Evolutionary conservation across 2,329 filamentous ascomycete species (phyloP), one percentile per base, ranked within the genome.

Genomic region (Colletotrichum tanaceti): DNA sequence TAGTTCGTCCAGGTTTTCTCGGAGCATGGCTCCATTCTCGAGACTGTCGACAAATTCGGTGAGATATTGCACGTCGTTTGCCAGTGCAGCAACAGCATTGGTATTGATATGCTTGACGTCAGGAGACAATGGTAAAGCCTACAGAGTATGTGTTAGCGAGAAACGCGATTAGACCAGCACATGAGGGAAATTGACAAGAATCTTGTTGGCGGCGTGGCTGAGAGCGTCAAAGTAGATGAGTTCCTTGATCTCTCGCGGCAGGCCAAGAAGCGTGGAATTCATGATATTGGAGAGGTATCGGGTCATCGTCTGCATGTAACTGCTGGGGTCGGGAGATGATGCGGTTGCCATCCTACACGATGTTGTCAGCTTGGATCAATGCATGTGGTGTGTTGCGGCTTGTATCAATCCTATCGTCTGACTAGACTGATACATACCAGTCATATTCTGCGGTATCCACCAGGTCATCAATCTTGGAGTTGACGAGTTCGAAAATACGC

Each of bases 361-460:
- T n/a, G 3, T 16, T 47, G 44, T 71, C 18, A 71, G 70, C n/a
- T 35, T 3, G 5, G 9, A 32, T 53, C 39, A 11, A 44, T n/a
- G 14, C 32, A 28, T 18, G 13, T 39, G 4, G 14, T 39, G 14
- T 39, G 35, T 20, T 18, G 20, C 16, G 32, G 11, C 24, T 22
- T 32, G 10, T 39, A 11, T 43, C 13, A n/a, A 55, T 39, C 28
- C 14, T 38, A 5, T 55, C 28, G 60, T 18, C 22, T 32, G n/a
- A 20, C 6, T 53, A 18, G 11, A 38, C 14, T 32, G 14, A 47
- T 38, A 71, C 81, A 63, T 80, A 90, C 91, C 96, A 99, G 78
- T 98, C 93, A 77, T 99, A 99, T 80, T 99, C 96, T 39, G 96
- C 95, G 0, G 94, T 98, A 74, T 98, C 95, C 63, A 99, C 92